Conservation (phyloP, 2,329 filamentous ascomycete genomes). For the Conoideocrella luteorostrata region DNA sequence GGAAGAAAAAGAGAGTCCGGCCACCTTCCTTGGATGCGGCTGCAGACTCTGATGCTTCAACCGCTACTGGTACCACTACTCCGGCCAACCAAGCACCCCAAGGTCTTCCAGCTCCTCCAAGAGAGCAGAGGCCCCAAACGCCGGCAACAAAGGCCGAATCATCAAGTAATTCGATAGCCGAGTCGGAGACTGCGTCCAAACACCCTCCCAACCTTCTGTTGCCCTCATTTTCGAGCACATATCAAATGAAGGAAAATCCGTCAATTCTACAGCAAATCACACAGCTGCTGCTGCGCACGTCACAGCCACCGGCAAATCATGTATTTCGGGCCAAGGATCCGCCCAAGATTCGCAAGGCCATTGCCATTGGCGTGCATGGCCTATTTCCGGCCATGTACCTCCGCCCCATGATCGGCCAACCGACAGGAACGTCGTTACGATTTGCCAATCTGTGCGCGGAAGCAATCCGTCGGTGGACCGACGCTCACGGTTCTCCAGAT, state of each 20-base stretch:
- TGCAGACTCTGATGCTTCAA: slow-evolving; percentile 30
- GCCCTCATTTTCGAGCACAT: slow-evolving; percentile 64
- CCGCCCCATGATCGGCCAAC: slow-evolving; percentile 87
- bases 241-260: slow-evolving; percentile 58
- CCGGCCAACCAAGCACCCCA: slow-evolving; percentile 6
- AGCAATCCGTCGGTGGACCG: slow-evolving; percentile 77
- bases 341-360: slow-evolving; percentile 71
- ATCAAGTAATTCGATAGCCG: slow-evolving; percentile 22
- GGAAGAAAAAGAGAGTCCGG: slow-evolving; percentile 38
- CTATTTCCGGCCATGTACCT: slow-evolving; percentile 84
- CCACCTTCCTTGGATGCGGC: slow-evolving; percentile 39
- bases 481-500: slow-evolving; percentile 63
- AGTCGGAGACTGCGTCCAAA: slow-evolving; percentile 40
- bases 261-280: slow-evolving; percentile 64
- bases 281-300: slow-evolving; percentile 49
- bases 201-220: slow-evolving; percentile 56
- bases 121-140: slow-evolving; percentile 4
- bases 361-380: slow-evolving; percentile 92
- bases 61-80: slow-evolving; percentile 10
- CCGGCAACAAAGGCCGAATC: slow-evolving; percentile 14
- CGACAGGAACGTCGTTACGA: slow-evolving; percentile 88
- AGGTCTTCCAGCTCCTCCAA: slow-evolving; percentile 7
- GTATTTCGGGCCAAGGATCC: slow-evolving; percentile 64
- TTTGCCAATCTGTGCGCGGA: slow-evolving; percentile 85
- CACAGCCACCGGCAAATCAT: slow-evolving; percentile 57